These are phyloP conservation scores for Geosmithia morbida DNA, from an alignment of 2,329 filamentous ascomycete genomes.

Conservation along the genomic window DNA sequence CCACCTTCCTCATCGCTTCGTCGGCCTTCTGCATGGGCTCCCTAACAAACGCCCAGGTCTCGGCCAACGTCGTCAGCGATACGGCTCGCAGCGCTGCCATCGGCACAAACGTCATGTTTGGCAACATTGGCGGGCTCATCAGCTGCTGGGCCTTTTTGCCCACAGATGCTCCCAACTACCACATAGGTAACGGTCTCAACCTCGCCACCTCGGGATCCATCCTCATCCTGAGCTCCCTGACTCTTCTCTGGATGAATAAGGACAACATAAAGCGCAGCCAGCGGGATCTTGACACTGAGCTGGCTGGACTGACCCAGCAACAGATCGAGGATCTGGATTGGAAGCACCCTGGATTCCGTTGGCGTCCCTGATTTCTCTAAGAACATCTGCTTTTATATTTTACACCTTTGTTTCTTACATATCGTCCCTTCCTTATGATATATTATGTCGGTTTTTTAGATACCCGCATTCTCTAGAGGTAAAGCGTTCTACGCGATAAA, in stretches of 20 bases:
- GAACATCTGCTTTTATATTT: background rate
- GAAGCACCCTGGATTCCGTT: slow-evolving; percentile 51
- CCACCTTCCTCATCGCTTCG: slow-evolving; percentile 53
- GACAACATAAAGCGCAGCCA: slow-evolving; percentile 35
- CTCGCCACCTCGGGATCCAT: slow-evolving; percentile 40
- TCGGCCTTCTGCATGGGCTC: slow-evolving; percentile 51
- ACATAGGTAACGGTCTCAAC: slow-evolving; percentile 58
- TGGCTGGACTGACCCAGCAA: slow-evolving; percentile 35
- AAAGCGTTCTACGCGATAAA: slow-evolving; percentile 6
- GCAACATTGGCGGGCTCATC: slow-evolving; percentile 56
- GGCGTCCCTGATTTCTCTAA: slow-evolving; percentile 17
- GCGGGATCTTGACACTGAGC: slow-evolving; percentile 21
- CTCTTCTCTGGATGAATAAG: slow-evolving; percentile 45
- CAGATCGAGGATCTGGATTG: slow-evolving; percentile 49
- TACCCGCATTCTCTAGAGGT: background rate
- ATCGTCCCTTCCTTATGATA: slow-evolving; percentile 12
- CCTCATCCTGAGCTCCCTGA: slow-evolving; percentile 29
- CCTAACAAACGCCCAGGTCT: slow-evolving; percentile 51
- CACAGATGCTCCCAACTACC: slow-evolving; percentile 49
- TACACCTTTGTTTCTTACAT: background rate
- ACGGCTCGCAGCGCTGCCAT: slow-evolving; percentile 54
- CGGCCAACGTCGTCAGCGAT: slow-evolving; percentile 58
- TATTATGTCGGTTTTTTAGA: background rate
- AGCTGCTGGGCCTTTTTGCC: slow-evolving; percentile 51
- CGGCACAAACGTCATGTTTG: slow-evolving; percentile 53